These are phyloP conservation scores for Xylaria polymorpha DNA, from an alignment of 2,329 filamentous ascomycete species.

Conservation along the genomic window DNA sequence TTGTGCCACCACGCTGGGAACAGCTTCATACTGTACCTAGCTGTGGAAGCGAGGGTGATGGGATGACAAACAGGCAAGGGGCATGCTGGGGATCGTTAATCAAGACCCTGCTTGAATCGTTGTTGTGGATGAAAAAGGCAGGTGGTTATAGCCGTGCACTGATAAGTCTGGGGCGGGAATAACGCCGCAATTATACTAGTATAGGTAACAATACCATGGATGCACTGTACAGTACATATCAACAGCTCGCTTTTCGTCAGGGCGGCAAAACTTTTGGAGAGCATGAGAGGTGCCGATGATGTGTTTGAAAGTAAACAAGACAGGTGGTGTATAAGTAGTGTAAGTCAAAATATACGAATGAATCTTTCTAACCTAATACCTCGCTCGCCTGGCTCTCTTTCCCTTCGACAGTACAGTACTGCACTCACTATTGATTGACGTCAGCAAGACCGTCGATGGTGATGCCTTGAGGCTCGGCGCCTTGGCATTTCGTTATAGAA, in stretches of 20 bases:
- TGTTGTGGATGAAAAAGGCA: conserved; percentile 39
- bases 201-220: too few relatives aligned
- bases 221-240: background rate
- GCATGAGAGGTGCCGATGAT: background rate
- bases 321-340: background rate
- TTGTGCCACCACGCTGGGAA: conserved; percentile 30
- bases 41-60: conserved; percentile 27
- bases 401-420: too few relatives aligned
- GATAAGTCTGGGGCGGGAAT: conserved; percentile 24
- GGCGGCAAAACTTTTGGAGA: background rate
- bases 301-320: background rate
- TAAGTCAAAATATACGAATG: background rate
- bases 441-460: conserved; percentile 12
- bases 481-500: conserved; percentile 28
- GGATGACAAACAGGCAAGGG: conserved; percentile 18
- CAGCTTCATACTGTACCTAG: conserved; percentile 24
- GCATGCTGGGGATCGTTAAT: conserved; percentile 11
- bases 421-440: background rate
- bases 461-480: conserved; percentile 13
- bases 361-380: background rate
- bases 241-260: background rate
- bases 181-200: conserved; percentile 10
- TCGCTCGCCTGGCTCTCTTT: background rate
- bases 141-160: conserved; percentile 32
- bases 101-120: conserved; percentile 18